phyloP scores from a whole-genome alignment of 73 alveolate genomes.

The Paramecium primaurelia region DNA sequence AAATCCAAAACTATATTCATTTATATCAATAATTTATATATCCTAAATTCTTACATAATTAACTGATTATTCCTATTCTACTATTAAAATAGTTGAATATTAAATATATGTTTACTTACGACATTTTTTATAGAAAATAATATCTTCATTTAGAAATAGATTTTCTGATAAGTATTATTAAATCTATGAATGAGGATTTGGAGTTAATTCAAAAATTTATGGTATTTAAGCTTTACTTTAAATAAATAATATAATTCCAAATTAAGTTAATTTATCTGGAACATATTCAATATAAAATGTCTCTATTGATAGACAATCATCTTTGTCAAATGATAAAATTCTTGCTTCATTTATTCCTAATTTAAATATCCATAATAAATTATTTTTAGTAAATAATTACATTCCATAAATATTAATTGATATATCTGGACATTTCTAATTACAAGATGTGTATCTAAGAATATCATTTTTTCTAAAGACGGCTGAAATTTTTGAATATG shows the following conservation, averaged over 20 bases:
- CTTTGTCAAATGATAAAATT: background rate
- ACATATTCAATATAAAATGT: background rate
- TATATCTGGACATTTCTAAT: background rate
- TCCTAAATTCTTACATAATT: background rate
- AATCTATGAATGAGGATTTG: background rate
- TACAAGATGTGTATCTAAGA: background rate
- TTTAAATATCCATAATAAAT: background rate
- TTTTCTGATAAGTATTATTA: background rate
- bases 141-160: background rate
- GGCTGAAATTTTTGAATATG: background rate
- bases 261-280: background rate
- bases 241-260: background rate
- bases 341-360: background rate
- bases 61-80: background rate
- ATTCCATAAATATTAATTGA: background rate
- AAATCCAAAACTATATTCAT: background rate
- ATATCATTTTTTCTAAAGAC: background rate
- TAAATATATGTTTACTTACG: background rate
- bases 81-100: background rate
- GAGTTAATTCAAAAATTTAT: background rate
- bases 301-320: background rate
- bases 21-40: background rate
- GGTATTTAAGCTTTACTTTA: background rate
- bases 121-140: background rate
- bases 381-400: background rate